Conservation (phyloP, 108 stramenopile genomes). For the Cyclotella atomus region DNA sequence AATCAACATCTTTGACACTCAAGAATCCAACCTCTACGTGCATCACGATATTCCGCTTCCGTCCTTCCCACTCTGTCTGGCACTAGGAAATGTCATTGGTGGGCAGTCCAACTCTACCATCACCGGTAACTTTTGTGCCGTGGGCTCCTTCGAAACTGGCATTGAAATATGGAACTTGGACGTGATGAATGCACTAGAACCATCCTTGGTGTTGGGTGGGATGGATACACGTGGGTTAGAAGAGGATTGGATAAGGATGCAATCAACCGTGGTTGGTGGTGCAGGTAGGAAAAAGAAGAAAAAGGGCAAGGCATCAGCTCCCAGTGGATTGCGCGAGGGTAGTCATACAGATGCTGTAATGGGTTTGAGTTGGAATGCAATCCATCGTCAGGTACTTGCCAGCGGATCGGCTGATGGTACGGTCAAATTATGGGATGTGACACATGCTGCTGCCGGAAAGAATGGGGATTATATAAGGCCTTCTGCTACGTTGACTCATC, state of each 20-base stretch:
- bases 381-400: constrained; percentile 94
- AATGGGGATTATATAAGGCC: constrained; percentile 49
- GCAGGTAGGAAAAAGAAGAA: constrained; percentile 53
- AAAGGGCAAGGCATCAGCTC: constrained; percentile 52
- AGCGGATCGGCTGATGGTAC: constrained; percentile 97
- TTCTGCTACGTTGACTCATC: constrained; percentile 91
- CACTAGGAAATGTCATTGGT: constrained; percentile 71
- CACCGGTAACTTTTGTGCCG: constrained; percentile 92
- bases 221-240: constrained; percentile 81
- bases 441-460: constrained; percentile 51
- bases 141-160: constrained; percentile 96
- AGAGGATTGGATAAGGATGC: constrained; percentile 72
- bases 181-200: constrained; percentile 97
- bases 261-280: constrained; percentile 13
- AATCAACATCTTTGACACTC: constrained; percentile 86
- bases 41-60: constrained; percentile 99
- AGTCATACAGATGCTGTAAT: constrained; percentile 98
- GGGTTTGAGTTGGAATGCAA: constrained; percentile 95
- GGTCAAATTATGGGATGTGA: constrained; percentile 96
- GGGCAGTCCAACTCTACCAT: constrained; percentile 37
- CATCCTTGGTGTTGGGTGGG: constrained; percentile 91
- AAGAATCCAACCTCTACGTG: constrained; percentile 92
- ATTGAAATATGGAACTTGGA: constrained; percentile 99
- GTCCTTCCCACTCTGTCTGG: constrained; percentile 94
- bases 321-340: constrained; percentile 66